A percentile compares a stretch with the other conserved stretches of the same genome.
Conservation (phyloP, 2,329 filamentous ascomycete genomes). For the Arachnopeziza araneosa region DNA sequence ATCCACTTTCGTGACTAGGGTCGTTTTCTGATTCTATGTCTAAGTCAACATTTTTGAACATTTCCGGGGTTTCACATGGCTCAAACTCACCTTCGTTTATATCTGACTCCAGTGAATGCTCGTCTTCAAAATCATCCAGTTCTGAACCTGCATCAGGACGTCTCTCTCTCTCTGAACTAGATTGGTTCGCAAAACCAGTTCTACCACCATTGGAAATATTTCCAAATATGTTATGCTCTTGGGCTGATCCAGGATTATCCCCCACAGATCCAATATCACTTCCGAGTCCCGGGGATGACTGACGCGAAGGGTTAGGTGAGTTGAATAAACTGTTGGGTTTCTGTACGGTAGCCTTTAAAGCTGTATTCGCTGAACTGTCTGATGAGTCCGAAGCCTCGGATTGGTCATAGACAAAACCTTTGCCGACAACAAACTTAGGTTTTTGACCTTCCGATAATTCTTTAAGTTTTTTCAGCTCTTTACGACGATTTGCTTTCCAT, state of each 20-base stretch:
- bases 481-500: background rate
- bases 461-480: background rate
- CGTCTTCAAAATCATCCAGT: background rate
- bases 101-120: too few relatives aligned
- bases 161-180: constrained; percentile 14
- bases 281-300: background rate
- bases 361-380: background rate
- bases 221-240: background rate
- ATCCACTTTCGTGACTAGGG: background rate
- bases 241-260: background rate
- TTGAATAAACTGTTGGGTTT: background rate
- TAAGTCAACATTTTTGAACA: too few relatives aligned
- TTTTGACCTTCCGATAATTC: background rate
- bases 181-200: constrained; percentile 35
- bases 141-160: constrained; percentile 18
- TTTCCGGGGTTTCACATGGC: too few relatives aligned
- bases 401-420: background rate
- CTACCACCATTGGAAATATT: background rate
- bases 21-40: background rate
- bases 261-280: background rate
- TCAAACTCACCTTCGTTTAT: too few relatives aligned
- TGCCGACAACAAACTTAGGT: background rate
- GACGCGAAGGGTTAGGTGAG: background rate
- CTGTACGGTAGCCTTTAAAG: background rate
- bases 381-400: background rate